phyloP scores from a whole-genome alignment of 768 basidiomycete species.

The Xerocomus spinulosus region DNA sequence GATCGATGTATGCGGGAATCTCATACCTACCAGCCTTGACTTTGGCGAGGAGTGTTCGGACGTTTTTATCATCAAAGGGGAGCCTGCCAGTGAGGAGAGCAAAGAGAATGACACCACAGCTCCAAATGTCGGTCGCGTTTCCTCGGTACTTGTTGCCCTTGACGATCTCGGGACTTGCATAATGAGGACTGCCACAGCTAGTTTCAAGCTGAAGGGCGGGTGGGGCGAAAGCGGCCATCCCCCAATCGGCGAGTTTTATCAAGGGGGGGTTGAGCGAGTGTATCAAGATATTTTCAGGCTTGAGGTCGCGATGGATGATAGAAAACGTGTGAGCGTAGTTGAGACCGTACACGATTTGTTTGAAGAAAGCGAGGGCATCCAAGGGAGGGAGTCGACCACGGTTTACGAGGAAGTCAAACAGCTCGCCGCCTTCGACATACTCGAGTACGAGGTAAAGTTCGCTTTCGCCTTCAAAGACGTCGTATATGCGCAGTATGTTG shows the following conservation, averaged over 20 bases:
- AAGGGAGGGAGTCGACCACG: conserved; percentile 72
- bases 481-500: conserved; percentile 92
- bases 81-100: conserved; percentile 86
- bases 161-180: conserved; percentile 95
- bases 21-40: conserved; percentile 85
- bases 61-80: conserved; percentile 91
- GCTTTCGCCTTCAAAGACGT: conserved; percentile 89
- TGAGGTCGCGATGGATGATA: conserved; percentile 96
- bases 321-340: conserved; percentile 97
- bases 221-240: conserved; percentile 95
- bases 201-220: conserved; percentile 85
- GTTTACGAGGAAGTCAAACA: conserved; percentile 95
- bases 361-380: conserved; percentile 89
- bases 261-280: conserved; percentile 74
- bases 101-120: conserved; percentile 90
- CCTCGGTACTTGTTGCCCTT: conserved; percentile 87
- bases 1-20: conserved; percentile 75
- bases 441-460: conserved; percentile 92
- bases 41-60: conserved; percentile 70
- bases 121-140: conserved; percentile 93
- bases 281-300: conserved; percentile 95
- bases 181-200: conserved; percentile 94
- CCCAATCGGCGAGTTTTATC: conserved; percentile 97
- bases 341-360: conserved; percentile 91
- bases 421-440: conserved; percentile 93